Evolutionary conservation across 1,284 basidiomycete genomes (phyloP).

Genomic region (Hymenochaete sp.): DNA sequence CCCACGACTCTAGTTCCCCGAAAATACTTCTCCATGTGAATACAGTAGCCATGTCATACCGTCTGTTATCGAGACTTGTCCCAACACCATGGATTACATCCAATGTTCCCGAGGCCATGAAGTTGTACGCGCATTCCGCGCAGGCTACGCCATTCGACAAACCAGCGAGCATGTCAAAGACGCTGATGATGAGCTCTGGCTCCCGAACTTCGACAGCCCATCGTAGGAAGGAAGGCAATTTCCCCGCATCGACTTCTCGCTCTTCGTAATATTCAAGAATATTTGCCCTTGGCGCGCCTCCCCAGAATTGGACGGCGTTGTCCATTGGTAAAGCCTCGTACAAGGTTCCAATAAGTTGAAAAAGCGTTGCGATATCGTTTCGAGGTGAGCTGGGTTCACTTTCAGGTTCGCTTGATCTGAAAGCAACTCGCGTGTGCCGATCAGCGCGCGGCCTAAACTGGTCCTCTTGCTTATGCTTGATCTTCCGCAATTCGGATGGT

Average conservation of each 20-base stretch:
- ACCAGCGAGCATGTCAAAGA: slow-evolving; percentile 86
- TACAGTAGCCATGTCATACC: slow-evolving; percentile 10
- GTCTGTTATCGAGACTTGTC: slow-evolving; percentile 25
- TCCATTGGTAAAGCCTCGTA: slow-evolving; percentile 71
- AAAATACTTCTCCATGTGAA: slow-evolving; percentile 17
- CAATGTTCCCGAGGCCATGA: slow-evolving; percentile 60
- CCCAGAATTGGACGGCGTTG: slow-evolving; percentile 79
- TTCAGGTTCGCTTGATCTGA: slow-evolving; percentile 34
- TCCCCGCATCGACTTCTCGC: slow-evolving; percentile 50
- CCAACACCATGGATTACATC: slow-evolving; percentile 52
- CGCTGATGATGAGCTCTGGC: slow-evolving; percentile 61
- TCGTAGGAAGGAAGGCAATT: slow-evolving; percentile 73
- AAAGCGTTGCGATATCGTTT: slow-evolving; percentile 79
- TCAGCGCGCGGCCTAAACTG: slow-evolving; percentile 54
- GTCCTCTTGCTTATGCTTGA: slow-evolving; percentile 90
- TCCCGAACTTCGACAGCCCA: slow-evolving; percentile 79
- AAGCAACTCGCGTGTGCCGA: slow-evolving; percentile 38
- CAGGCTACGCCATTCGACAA: slow-evolving; percentile 77
- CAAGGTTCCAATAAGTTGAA: slow-evolving; percentile 74
- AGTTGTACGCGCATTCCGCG: slow-evolving; percentile 80
- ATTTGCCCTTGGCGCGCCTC: slow-evolving; percentile 44
- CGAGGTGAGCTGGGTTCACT: slow-evolving; percentile 41
- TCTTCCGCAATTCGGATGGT: slow-evolving; percentile 80
- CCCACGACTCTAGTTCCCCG: slow-evolving; percentile 25
- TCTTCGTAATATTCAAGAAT: slow-evolving; percentile 43